Evolutionary conservation across 2,329 filamentous ascomycete genomes (phyloP).

Genomic region (Neoarthrinium moseri): DNA sequence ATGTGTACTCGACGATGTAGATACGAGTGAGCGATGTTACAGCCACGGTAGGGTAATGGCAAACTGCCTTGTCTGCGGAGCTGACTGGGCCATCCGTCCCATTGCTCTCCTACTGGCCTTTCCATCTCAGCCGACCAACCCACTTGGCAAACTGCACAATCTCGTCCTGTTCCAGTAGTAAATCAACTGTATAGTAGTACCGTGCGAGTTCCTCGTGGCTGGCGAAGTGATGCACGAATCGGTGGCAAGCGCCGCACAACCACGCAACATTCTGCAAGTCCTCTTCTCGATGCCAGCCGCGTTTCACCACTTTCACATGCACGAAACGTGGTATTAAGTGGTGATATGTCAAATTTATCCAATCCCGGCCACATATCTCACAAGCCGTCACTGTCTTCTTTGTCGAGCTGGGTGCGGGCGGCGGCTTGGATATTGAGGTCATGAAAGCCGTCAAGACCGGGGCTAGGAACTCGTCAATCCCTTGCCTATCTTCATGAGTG

Average conservation of each 20-base stretch:
- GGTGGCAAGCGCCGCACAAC: constrained; percentile 82
- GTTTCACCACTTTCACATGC: constrained; percentile 73
- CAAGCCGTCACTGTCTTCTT: constrained; percentile 53
- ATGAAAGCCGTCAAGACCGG: constrained; percentile 66
- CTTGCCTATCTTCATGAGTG: constrained; percentile 42
- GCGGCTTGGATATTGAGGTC: constrained; percentile 52
- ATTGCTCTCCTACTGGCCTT: constrained; percentile 42
- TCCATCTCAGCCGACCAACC: constrained; percentile 75
- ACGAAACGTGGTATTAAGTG: constrained; percentile 80
- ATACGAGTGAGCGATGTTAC: no score
- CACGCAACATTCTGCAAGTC: constrained; percentile 79
- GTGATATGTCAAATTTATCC: constrained; percentile 78
- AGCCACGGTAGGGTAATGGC: no score
- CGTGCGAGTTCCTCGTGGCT: constrained; percentile 76
- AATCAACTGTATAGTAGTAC: constrained; percentile 71
- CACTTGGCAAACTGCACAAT: constrained; percentile 70
- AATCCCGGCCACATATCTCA: constrained; percentile 74
- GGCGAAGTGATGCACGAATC: constrained; percentile 74
- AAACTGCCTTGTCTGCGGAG: no score
- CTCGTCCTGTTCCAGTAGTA: constrained; percentile 68
- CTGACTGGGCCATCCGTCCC: no score
- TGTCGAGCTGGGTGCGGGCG: constrained; percentile 60
- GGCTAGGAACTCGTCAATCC: constrained; percentile 56
- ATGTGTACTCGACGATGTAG: no score
- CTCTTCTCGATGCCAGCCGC: constrained; percentile 76